phyloP scores from a whole-genome alignment of 805 yeast genomes.

The Barnettozyma wickerhamii region DNA sequence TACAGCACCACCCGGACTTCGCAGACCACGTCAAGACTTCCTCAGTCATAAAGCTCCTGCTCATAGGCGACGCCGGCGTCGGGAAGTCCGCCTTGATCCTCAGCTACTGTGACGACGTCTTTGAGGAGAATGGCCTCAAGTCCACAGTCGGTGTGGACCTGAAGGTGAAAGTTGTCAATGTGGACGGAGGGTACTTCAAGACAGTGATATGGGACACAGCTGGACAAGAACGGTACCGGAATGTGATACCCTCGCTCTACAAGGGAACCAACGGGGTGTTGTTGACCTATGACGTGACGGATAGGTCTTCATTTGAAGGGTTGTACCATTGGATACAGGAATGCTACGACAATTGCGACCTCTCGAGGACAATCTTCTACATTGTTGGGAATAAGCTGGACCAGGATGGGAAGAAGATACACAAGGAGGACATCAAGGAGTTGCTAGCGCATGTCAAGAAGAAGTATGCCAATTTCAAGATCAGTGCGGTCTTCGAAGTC shows the following conservation, averaged over 20 bases:
- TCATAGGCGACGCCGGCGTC: slow-evolving; percentile 44
- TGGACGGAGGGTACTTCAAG: slow-evolving; percentile 40
- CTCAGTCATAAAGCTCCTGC: slow-evolving; percentile 31
- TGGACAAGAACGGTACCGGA: slow-evolving; percentile 45
- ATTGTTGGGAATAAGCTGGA: slow-evolving; percentile 45
- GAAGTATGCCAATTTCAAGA: slow-evolving; percentile 27
- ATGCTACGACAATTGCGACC: slow-evolving; percentile 32
- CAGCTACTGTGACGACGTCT: slow-evolving; percentile 36
- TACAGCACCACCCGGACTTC: slow-evolving; percentile 20
- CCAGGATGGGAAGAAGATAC: slow-evolving; percentile 33
- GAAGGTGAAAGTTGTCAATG: slow-evolving; percentile 38
- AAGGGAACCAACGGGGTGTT: slow-evolving; percentile 44
- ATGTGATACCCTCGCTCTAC: slow-evolving; percentile 41
- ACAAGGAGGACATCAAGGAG: slow-evolving; percentile 34
- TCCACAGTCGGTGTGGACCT: slow-evolving; percentile 46
- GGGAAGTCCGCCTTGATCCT: slow-evolving; percentile 45
- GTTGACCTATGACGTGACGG: slow-evolving; percentile 41
- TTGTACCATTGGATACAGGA: slow-evolving; percentile 40
- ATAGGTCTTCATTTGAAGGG: slow-evolving; percentile 32
- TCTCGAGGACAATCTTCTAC: slow-evolving; percentile 32
- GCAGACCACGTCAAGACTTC: slow-evolving; percentile 14
- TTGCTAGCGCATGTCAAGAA: slow-evolving; percentile 29
- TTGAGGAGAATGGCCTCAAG: slow-evolving; percentile 30
- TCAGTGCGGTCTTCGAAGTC: slow-evolving; percentile 42
- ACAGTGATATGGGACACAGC: slow-evolving; percentile 48